Evolutionary conservation across 2,329 filamentous ascomycete genomes (phyloP).

Genomic region (Thielaviopsis populi): DNA sequence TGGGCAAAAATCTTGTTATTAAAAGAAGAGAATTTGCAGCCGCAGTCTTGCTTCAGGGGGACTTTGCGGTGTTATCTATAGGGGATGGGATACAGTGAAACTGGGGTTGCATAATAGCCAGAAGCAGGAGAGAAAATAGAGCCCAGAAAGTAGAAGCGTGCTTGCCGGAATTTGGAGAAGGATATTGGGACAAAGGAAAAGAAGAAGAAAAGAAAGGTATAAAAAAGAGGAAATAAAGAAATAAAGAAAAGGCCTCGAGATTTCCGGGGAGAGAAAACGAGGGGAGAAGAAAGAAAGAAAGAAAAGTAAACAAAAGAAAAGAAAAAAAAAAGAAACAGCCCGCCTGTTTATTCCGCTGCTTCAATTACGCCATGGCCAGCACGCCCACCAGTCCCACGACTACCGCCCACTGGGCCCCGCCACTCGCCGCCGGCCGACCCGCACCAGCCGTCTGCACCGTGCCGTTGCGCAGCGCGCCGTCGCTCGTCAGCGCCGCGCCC

Average conservation of each 20-base stretch:
- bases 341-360: not conserved
- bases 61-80: not conserved
- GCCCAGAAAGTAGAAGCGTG: not conserved
- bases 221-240: not conserved
- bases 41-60: not conserved
- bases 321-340: not conserved
- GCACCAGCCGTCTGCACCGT: conserved; percentile 1
- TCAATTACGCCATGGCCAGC: not conserved
- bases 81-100: not conserved
- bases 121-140: not conserved
- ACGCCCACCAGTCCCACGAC: not conserved
- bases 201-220: not conserved
- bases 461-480: not conserved
- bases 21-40: not conserved
- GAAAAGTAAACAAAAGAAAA: not conserved
- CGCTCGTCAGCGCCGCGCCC: not conserved
- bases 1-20: not conserved
- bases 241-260: not conserved
- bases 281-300: not conserved
- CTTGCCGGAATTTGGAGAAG: too few relatives aligned
- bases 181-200: not conserved
- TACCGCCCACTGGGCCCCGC: not conserved
- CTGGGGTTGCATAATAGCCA: not conserved
- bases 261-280: not conserved
- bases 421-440: not conserved